These are phyloP conservation scores for Phytophthora nicotianae DNA, from an alignment of 352 stramenopile species.

Conservation along the genomic window DNA sequence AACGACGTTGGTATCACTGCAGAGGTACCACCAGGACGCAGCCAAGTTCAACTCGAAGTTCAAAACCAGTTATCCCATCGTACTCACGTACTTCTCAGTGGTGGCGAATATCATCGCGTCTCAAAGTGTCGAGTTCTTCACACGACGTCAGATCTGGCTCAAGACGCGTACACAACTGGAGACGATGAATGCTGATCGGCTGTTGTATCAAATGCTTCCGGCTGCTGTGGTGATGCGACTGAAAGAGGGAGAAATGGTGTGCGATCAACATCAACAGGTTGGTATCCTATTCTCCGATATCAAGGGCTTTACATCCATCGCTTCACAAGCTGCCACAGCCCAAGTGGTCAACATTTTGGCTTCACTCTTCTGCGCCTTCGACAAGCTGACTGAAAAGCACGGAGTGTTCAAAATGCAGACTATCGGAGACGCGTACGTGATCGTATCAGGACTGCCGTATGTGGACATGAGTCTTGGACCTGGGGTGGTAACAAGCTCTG, in stretches of 20 bases:
- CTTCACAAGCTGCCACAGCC: conserved; percentile 74
- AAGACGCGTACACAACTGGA: conserved; percentile 84
- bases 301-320: conserved; percentile 92
- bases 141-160: conserved; percentile 82
- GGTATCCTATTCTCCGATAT: conserved; percentile 93
- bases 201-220: conserved; percentile 90
- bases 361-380: conserved; percentile 92
- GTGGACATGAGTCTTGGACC: conserved; percentile 84
- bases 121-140: conserved; percentile 84
- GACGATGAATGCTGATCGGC: conserved; percentile 81
- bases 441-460: conserved; percentile 85
- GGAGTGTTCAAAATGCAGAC: conserved; percentile 95
- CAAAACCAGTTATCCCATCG: conserved; percentile 82
- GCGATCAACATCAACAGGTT: conserved; percentile 86
- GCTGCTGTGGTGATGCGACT: conserved; percentile 83
- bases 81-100: conserved; percentile 80
- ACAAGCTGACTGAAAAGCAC: conserved; percentile 92
- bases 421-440: conserved; percentile 94
- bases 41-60: conserved; percentile 74
- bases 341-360: conserved; percentile 92
- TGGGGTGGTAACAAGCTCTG: conserved; percentile 37
- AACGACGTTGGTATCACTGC: conserved; percentile 48
- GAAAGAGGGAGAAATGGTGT: conserved; percentile 85
- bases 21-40: conserved; percentile 55
- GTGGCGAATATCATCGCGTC: conserved; percentile 85